Evolutionary conservation across 2,329 filamentous ascomycete species (phyloP).

Genomic region (Sporothrix euskadiensis): DNA sequence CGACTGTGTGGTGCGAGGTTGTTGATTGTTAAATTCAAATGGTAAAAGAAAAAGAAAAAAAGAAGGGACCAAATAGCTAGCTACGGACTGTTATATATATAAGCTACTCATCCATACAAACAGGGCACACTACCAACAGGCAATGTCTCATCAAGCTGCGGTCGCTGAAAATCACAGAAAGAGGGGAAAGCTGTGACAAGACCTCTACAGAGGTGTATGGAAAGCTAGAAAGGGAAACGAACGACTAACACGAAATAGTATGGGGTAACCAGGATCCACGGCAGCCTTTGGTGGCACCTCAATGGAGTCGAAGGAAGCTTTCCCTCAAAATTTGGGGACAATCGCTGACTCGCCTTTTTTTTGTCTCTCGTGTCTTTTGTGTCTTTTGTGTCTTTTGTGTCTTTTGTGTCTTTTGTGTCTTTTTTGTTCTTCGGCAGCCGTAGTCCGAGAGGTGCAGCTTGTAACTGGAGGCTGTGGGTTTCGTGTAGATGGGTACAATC

Average conservation of each 20-base stretch:
- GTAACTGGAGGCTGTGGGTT: not conserved
- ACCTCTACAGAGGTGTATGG: not conserved
- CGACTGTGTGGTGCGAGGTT: not conserved
- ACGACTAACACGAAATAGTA: not conserved
- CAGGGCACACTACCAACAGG: not conserved
- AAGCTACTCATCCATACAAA: not conserved
- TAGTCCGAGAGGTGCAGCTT: not conserved
- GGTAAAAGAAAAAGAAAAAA: not conserved
- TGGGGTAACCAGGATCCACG: not conserved
- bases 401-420: not conserved
- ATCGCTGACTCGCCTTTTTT: conserved; percentile 12
- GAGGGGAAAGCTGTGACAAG: conserved; percentile 10
- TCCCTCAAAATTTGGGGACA: not conserved
- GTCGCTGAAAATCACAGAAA: not conserved
- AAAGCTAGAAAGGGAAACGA: not conserved
- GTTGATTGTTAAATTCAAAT: not conserved
- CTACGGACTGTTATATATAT: conserved; percentile 1
- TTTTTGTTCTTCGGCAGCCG: conserved; percentile 1
- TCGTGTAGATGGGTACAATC: not conserved
- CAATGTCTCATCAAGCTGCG: not conserved
- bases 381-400: not conserved
- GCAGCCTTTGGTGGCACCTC: not conserved
- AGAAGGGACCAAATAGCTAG: not conserved
- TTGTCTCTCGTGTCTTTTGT: not conserved
- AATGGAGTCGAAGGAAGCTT: not conserved